Conservation (phyloP, 2,329 filamentous ascomycete species). For the Hypoxylon sp. region DNA sequence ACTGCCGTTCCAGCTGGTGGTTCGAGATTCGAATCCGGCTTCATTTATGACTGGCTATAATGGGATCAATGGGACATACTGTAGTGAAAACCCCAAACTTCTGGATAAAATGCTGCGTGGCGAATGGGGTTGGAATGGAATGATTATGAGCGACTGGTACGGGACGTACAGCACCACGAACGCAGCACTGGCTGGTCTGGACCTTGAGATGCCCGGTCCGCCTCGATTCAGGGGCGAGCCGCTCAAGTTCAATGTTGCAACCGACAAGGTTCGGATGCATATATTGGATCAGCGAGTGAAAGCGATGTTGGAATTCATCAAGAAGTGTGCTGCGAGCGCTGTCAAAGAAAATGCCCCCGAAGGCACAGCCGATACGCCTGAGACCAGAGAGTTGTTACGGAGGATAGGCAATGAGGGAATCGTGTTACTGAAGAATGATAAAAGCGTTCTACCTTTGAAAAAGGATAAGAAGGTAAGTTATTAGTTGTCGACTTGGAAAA, state of each 20-base stretch:
- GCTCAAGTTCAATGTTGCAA: slow-evolving; percentile 67
- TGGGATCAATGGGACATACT: slow-evolving; percentile 70
- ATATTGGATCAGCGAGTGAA: slow-evolving; percentile 71
- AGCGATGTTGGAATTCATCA: slow-evolving; percentile 71
- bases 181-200: slow-evolving; percentile 66
- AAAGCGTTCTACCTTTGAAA: slow-evolving; percentile 72
- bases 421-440: slow-evolving; percentile 81
- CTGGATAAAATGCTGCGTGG: slow-evolving; percentile 66
- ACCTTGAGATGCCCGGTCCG: slow-evolving; percentile 74
- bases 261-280: slow-evolving; percentile 69
- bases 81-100: slow-evolving; percentile 67
- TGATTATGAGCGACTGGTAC: slow-evolving; percentile 73
- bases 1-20: slow-evolving; percentile 70
- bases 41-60: slow-evolving; percentile 74
- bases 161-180: slow-evolving; percentile 70
- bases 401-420: slow-evolving; percentile 77
- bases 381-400: slow-evolving; percentile 75
- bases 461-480: slow-evolving; percentile 69
- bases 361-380: slow-evolving; percentile 68
- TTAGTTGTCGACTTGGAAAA: background rate
- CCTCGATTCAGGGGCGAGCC: slow-evolving; percentile 65
- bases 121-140: slow-evolving; percentile 71
- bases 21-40: slow-evolving; percentile 65
- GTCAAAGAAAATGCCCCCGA: slow-evolving; percentile 70
- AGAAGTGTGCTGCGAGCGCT: slow-evolving; percentile 67